These are phyloP conservation scores for Bombardia bombarda DNA, from an alignment of 495 filamentous ascomycete species.

Conservation along the genomic window DNA sequence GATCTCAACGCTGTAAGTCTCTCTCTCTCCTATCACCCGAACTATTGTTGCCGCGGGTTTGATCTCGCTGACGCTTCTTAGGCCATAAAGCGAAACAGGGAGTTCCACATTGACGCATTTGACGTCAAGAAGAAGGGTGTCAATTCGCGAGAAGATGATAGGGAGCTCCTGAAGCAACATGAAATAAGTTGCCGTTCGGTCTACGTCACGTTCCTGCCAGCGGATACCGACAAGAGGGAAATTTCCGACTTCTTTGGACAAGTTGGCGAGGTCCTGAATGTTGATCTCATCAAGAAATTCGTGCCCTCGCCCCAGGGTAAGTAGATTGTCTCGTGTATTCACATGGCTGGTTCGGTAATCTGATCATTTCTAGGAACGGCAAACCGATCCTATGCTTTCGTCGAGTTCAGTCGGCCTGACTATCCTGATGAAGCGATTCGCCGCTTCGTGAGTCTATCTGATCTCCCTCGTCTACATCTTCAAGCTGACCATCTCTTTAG, in stretches of 20 bases:
- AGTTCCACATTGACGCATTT: constrained; percentile 24
- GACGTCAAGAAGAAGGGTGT: constrained; percentile 22
- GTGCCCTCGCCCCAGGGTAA: no score
- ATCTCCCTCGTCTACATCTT: background rate
- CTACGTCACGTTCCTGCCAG: constrained; percentile 43
- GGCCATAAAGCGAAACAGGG: no score
- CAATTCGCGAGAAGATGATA: constrained; percentile 15
- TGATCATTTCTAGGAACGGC: no score
- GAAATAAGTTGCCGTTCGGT: constrained; percentile 42
- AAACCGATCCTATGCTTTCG: constrained; percentile 55
- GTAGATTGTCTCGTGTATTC: no score
- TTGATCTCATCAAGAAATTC: constrained; percentile 39
- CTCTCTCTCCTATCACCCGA: background rate
- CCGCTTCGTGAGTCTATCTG: constrained; percentile 8
- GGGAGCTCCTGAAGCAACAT: constrained; percentile 30
- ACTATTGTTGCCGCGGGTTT: background rate
- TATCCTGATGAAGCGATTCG: constrained; percentile 32
- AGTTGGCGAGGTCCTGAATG: constrained; percentile 32
- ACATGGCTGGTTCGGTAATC: no score
- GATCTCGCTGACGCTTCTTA: background rate
- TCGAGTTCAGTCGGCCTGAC: constrained; percentile 36
- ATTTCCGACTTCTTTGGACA: constrained; percentile 28
- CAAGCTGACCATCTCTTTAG: constrained; percentile 4
- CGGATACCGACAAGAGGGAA: constrained; percentile 24
- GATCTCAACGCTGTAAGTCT: constrained; percentile 32